Percentiles rank a stretch among this genome's conserved stretches.
Evolutionary conservation across 2,329 filamentous ascomycete genomes (phyloP).

Genomic region (Fusarium abutilonis): DNA sequence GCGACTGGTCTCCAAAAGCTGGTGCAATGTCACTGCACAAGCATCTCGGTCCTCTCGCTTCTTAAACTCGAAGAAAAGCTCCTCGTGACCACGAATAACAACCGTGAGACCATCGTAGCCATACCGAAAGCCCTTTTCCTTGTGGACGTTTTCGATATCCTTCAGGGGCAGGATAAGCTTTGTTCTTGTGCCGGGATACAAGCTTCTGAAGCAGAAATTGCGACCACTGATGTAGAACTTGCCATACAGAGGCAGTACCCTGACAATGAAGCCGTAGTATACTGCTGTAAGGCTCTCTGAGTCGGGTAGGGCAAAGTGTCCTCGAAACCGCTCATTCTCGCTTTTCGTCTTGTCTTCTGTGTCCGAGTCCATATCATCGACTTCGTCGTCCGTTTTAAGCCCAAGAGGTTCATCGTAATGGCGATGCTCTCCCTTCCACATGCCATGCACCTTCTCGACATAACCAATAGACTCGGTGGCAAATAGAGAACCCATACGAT

Average conservation of each 20-base stretch:
- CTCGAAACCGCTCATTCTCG: slow-evolving; percentile 83
- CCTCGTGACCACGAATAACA: slow-evolving; percentile 93
- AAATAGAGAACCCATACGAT: slow-evolving; percentile 82
- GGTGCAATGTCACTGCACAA: slow-evolving; percentile 82
- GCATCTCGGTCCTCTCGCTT: slow-evolving; percentile 84
- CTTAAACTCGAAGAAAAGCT: slow-evolving; percentile 94
- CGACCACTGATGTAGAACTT: slow-evolving; percentile 94
- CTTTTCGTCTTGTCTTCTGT: slow-evolving; percentile 71
- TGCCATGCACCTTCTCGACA: slow-evolving; percentile 94
- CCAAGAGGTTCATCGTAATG: slow-evolving; percentile 78
- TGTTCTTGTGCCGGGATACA: slow-evolving; percentile 87
- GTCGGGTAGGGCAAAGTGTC: slow-evolving; percentile 88
- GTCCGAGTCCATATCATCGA: slow-evolving; percentile 62
- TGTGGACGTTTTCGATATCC: slow-evolving; percentile 92
- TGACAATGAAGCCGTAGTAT: slow-evolving; percentile 91
- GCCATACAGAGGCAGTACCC: slow-evolving; percentile 90
- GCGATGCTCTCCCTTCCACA: slow-evolving; percentile 91
- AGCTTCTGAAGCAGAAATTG: slow-evolving; percentile 90
- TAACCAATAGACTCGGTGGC: slow-evolving; percentile 96
- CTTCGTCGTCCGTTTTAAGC: slow-evolving; percentile 61
- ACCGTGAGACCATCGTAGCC: slow-evolving; percentile 90
- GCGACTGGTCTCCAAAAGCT: slow-evolving; percentile 76
- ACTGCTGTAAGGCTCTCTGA: slow-evolving; percentile 86
- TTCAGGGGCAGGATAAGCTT: slow-evolving; percentile 91
- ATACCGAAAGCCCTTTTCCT: slow-evolving; percentile 93